phyloP scores from a whole-genome alignment of 2,329 filamentous ascomycete genomes.

The Leptographium radiaticola region DNA sequence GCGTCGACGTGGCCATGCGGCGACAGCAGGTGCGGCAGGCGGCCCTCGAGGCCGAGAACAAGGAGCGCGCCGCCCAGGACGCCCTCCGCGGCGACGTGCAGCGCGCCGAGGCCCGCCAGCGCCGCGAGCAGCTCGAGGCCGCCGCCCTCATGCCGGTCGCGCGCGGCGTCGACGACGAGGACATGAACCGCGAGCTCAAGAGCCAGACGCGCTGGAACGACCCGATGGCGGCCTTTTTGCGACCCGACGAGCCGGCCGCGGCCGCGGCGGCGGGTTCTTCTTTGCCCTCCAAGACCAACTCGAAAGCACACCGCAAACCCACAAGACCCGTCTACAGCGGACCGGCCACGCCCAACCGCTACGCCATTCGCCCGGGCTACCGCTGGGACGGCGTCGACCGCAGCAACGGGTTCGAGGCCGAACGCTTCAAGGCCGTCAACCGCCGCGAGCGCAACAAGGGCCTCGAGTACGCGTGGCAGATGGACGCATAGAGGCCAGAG shows the following conservation, averaged over 20 bases:
- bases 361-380: constrained; percentile 84
- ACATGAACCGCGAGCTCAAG: constrained; percentile 74
- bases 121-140: constrained; percentile 59
- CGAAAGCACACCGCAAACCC: constrained; percentile 1
- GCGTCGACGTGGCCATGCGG: constrained; percentile 86
- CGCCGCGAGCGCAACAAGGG: constrained; percentile 61
- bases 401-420: constrained; percentile 82
- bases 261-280: neutral
- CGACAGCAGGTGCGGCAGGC: constrained; percentile 67
- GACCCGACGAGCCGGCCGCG: constrained; percentile 23
- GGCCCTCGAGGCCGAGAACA: constrained; percentile 55
- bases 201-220: constrained; percentile 79
- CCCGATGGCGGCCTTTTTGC: constrained; percentile 71
- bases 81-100: constrained; percentile 80
- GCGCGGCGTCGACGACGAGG: constrained; percentile 68
- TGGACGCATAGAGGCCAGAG: constrained; percentile 43
- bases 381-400: constrained; percentile 96
- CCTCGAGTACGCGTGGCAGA: constrained; percentile 88
- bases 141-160: constrained; percentile 74
- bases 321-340: constrained; percentile 63
- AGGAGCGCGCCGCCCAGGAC: constrained; percentile 52
- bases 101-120: constrained; percentile 48
- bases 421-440: constrained; percentile 85
- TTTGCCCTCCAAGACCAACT: too few relatives aligned
- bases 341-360: constrained; percentile 75